Evolutionary conservation across 352 stramenopile genomes (phyloP).

Genomic region (Phytophthora syringae): DNA sequence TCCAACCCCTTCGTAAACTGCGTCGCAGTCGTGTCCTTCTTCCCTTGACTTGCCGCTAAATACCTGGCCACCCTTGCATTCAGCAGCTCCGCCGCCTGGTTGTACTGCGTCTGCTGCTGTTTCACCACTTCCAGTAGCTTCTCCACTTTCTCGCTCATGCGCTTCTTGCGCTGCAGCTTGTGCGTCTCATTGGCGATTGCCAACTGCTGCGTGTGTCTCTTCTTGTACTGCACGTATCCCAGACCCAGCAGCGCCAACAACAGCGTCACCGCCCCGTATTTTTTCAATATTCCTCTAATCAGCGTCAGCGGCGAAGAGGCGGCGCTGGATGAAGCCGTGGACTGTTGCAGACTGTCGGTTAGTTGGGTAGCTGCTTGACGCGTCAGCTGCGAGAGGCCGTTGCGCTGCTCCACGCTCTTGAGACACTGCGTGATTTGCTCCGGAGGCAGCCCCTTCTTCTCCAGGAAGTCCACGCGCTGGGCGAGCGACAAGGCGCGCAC

Average conservation of each 20-base stretch:
- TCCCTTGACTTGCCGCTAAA: constrained; percentile 10
- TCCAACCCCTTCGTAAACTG: constrained; percentile 32
- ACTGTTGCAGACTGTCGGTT: not conserved
- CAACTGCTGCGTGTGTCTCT: constrained; percentile 37
- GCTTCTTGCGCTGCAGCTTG: constrained; percentile 25
- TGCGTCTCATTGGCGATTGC: constrained; percentile 28
- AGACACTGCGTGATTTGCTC: constrained; percentile 72
- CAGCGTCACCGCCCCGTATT: constrained; percentile 45
- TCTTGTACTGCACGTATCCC: constrained; percentile 40
- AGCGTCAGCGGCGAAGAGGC: constrained; percentile 27
- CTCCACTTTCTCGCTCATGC: constrained; percentile 30
- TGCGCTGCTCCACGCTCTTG: constrained; percentile 57
- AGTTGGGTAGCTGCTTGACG: not conserved
- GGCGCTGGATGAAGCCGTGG: not conserved
- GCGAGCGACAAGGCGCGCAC: constrained; percentile 71
- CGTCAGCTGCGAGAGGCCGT: constrained; percentile 57
- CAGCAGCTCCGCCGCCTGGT: constrained; percentile 42
- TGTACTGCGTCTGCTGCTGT: constrained; percentile 52
- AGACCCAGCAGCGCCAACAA: constrained; percentile 40
- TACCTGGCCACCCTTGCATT: constrained; percentile 29
- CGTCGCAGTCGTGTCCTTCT: not conserved
- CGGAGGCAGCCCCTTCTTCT: constrained; percentile 74
- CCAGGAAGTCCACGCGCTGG: constrained; percentile 76
- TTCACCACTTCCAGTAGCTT: constrained; percentile 42
- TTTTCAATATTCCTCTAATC: constrained; percentile 31